A percentile compares a stretch with the other conserved stretches of the same genome.
Evolutionary conservation across 306 rosid genomes (phyloP).

Genomic region (Castanea sativa): DNA sequence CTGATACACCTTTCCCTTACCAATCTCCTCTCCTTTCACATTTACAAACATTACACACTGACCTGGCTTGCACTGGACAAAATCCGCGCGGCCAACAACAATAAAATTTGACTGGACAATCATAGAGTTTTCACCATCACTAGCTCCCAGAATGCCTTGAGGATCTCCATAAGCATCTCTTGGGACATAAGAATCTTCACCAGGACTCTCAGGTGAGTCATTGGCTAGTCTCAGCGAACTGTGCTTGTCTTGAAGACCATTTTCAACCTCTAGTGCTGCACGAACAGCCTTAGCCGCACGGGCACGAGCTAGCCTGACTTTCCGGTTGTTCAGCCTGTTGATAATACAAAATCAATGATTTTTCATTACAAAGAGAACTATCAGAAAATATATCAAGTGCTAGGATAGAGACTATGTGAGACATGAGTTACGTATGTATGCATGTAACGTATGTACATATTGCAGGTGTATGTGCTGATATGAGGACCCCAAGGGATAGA

Average conservation of each 20-base stretch:
- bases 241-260: slow-evolving; percentile 47
- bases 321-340: slow-evolving; percentile 87
- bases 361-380: slow-evolving; percentile 8
- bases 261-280: slow-evolving; percentile 42
- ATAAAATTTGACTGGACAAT: slow-evolving; percentile 30
- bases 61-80: slow-evolving; percentile 53
- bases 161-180: slow-evolving; percentile 44
- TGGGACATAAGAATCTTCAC: slow-evolving; percentile 34
- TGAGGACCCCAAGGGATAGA: no score
- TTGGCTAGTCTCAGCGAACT: slow-evolving; percentile 33
- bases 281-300: slow-evolving; percentile 66
- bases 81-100: slow-evolving; percentile 33
- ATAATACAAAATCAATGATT: neutral
- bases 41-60: slow-evolving; percentile 48
- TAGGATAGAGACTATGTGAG: neutral
- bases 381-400: neutral
- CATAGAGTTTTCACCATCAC: slow-evolving; percentile 26
- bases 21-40: slow-evolving; percentile 49
- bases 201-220: slow-evolving; percentile 49
- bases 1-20: slow-evolving; percentile 61
- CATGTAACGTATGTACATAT: neutral
- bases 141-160: slow-evolving; percentile 28
- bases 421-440: neutral
- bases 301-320: slow-evolving; percentile 76
- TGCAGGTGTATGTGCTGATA: neutral